Conservation (phyloP, 2,329 filamentous ascomycete genomes). For the Verticillium isaacii region DNA sequence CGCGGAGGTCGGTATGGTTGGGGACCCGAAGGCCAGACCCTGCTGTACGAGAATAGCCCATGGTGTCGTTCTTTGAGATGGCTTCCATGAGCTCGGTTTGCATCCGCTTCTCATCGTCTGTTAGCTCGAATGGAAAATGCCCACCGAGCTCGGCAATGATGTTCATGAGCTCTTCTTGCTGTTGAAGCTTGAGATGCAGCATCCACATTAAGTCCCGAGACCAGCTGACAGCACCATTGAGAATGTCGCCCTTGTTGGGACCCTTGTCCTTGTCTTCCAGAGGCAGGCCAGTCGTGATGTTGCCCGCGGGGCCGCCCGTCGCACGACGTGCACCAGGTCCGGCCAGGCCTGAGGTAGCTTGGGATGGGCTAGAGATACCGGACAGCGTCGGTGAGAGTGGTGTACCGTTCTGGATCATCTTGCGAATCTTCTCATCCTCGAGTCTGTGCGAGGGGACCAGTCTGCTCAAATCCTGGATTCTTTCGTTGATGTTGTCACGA, state of each 20-base stretch:
- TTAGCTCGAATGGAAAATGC: slow-evolving; percentile 73
- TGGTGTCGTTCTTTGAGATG: slow-evolving; percentile 77
- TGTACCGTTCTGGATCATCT: slow-evolving; percentile 88
- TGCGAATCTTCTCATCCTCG: slow-evolving; percentile 95
- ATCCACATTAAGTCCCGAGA: slow-evolving; percentile 98
- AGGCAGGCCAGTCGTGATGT: slow-evolving; percentile 87
- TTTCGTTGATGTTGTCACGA: slow-evolving; percentile 97
- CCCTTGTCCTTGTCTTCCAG: slow-evolving; percentile 98
- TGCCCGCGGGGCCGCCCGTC: slow-evolving; percentile 63
- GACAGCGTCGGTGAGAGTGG: slow-evolving; percentile 79
- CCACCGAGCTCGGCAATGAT: slow-evolving; percentile 68
- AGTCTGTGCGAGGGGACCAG: slow-evolving; percentile 88
- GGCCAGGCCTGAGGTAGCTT: slow-evolving; percentile 81
- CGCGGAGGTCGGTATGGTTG: slow-evolving; percentile 86
- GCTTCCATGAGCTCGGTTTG: slow-evolving; percentile 86
- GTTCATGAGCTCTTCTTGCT: slow-evolving; percentile 82
- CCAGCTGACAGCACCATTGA: slow-evolving; percentile 96
- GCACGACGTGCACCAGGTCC: slow-evolving; percentile 80
- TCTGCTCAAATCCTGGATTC: slow-evolving; percentile 93
- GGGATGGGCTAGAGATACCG: slow-evolving; percentile 62
- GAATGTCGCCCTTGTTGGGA: slow-evolving; percentile 96
- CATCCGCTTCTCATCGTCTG: slow-evolving; percentile 94
- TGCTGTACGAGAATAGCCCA: slow-evolving; percentile 77
- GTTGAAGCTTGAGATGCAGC: slow-evolving; percentile 80
- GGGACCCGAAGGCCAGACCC: slow-evolving; percentile 88